Base-by-base conservation (phyloP, 2,329 filamentous ascomycete species). In the Xylaria sp. region DNA sequence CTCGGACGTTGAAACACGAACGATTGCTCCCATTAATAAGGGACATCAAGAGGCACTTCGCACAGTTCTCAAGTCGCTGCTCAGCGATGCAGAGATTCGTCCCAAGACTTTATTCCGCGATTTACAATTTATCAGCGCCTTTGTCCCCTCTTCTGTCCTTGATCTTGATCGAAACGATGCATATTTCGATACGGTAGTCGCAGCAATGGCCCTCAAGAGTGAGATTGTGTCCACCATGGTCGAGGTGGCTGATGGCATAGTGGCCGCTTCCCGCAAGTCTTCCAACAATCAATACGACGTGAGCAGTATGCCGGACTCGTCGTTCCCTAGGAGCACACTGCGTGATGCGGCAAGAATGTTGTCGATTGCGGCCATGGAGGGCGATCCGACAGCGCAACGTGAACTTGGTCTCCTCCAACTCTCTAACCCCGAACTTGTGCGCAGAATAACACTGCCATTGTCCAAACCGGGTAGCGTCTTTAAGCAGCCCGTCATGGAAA, bases 361-460 rank as follows among this genome's bases (percentile, higher is more conserved):
- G 85, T 92, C 93, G 70, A 96, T 98, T 77, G 95, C 94, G 1
- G 96, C 96, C 17, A 96, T 94, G 78, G 96, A 99, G 81, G 94
- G 95, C 47, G 89, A 94, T 69, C 87, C 94, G 0, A 92, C 93
- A 12, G 94, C 95, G 4, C 94, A 98, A 82, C 90, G 96, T 59
- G 96, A 99, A 81, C 86, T 99, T 17, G 96, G 93, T 1, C 92
- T 97, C 70, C 92, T 98, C 75, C 98, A 98, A 78, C 87, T 99
- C 47, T 96, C 93, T 0, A 92, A 97, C 73, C 94, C 96, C 0
- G 93, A 97, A 78, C 87, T 96, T 17, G 89, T 98, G 12, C 87
- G 89, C 72, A 88, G 93, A 27, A 92, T 93, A 8, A 93, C 94
- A 0, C 84, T 97, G 50, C 96, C 96, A 1, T 86, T 98, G 60